A percentile compares a stretch with the other conserved stretches of the same genome.
Evolutionary conservation across 2,329 filamentous ascomycete genomes (phyloP).

Genomic region (Emericellopsis atlantica): DNA sequence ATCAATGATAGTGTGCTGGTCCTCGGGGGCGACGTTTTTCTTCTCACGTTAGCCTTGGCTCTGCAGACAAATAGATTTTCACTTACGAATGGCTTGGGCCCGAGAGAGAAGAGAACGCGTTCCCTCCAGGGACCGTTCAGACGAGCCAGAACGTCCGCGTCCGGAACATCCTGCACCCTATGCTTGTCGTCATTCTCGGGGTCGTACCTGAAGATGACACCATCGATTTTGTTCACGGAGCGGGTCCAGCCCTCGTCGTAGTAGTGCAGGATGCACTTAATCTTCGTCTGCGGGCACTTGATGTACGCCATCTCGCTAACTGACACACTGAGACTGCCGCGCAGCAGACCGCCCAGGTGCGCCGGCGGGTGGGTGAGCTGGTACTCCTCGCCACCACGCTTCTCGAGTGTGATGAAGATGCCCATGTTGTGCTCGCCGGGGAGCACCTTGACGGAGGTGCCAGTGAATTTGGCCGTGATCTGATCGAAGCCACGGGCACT

Average conservation of each 20-base stretch:
- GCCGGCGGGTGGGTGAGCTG: constrained; percentile 92
- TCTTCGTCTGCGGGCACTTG: constrained; percentile 76
- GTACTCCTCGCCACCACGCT: constrained; percentile 77
- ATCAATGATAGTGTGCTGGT: constrained; percentile 71
- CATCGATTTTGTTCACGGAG: constrained; percentile 82
- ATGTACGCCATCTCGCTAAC: constrained; percentile 85
- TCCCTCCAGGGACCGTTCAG: constrained; percentile 82
- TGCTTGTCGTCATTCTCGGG: constrained; percentile 71
- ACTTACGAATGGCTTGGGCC: constrained; percentile 49
- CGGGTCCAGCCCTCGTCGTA: constrained; percentile 91
- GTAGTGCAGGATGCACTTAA: constrained; percentile 89
- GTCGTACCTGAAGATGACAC: constrained; percentile 83
- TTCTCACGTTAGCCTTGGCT: constrained; percentile 6
- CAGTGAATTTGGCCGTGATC: constrained; percentile 94
- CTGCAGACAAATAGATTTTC: neutral
- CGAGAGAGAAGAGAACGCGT: constrained; percentile 48
- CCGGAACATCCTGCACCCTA: constrained; percentile 74
- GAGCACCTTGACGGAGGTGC: constrained; percentile 82
- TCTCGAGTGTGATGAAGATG: constrained; percentile 82
- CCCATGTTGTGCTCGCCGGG: constrained; percentile 90
- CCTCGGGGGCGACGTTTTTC: constrained; percentile 35
- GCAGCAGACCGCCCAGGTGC: constrained; percentile 75
- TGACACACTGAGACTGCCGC: constrained; percentile 78
- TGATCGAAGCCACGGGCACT: constrained; percentile 87
- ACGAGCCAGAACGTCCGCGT: constrained; percentile 69